A percentile compares a stretch with the other conserved stretches of the same genome.
Evolutionary conservation across 148 eudicot genomes (phyloP).

Genomic region (Rhododendron simsii): DNA sequence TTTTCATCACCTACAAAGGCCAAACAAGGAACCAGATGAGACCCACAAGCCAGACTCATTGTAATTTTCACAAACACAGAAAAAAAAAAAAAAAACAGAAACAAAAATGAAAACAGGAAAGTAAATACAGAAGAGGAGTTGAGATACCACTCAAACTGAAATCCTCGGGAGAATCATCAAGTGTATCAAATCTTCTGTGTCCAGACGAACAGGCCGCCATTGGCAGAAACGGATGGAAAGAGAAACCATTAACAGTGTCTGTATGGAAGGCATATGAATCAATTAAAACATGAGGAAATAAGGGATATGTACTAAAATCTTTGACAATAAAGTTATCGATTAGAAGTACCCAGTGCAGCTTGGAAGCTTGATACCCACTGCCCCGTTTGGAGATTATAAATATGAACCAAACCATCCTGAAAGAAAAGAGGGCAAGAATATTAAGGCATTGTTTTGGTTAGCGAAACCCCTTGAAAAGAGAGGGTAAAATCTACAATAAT

Average conservation of each 20-base stretch:
- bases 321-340: background rate
- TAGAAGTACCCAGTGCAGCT: slow-evolving; percentile 72
- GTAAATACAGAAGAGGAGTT: background rate
- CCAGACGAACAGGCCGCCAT: slow-evolving; percentile 97
- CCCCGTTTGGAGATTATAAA: slow-evolving; percentile 92
- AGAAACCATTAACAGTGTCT: slow-evolving; percentile 92
- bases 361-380: slow-evolving; percentile 91
- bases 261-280: slow-evolving; percentile 18
- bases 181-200: slow-evolving; percentile 67
- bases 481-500: slow-evolving; percentile 13
- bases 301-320: background rate
- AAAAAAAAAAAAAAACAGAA: background rate
- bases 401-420: slow-evolving; percentile 92
- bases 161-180: slow-evolving; percentile 58
- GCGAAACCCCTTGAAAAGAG: background rate
- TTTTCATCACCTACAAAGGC: slow-evolving; percentile 59
- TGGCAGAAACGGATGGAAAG: slow-evolving; percentile 87
- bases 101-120: background rate
- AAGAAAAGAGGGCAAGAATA: slow-evolving; percentile 2
- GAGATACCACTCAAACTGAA: slow-evolving; percentile 51
- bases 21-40: slow-evolving; percentile 6
- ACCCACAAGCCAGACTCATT: background rate
- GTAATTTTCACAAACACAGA: background rate
- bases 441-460: background rate
- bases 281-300: background rate